Conservation (phyloP, 768 basidiomycete genomes). For the Tylopilus balloui region DNA sequence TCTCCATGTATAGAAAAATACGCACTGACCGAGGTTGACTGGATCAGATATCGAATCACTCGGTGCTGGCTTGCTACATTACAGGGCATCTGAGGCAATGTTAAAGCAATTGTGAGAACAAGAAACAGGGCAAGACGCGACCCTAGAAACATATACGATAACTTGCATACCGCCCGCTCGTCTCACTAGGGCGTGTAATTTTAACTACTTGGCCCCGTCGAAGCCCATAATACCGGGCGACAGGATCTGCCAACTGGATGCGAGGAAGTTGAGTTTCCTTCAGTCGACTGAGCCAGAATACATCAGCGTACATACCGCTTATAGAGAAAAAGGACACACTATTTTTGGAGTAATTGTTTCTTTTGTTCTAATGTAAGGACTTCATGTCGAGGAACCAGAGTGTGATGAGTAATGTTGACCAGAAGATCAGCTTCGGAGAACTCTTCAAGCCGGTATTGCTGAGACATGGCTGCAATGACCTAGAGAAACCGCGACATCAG, state of each 20-base stretch:
- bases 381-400: slow-evolving; percentile 90
- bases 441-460: slow-evolving; percentile 86
- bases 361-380: slow-evolving; percentile 85
- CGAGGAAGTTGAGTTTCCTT: slow-evolving; percentile 98
- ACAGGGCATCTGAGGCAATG: slow-evolving; percentile 10
- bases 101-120: slow-evolving; percentile 1
- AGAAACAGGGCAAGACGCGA: not conserved
- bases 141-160: slow-evolving; percentile 84
- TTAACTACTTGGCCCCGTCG: slow-evolving; percentile 96
- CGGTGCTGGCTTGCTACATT: slow-evolving; percentile 11
- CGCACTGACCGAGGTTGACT: slow-evolving; percentile 1
- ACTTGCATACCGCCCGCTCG: slow-evolving; percentile 88
- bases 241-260: slow-evolving; percentile 93
- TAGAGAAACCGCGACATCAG: slow-evolving; percentile 30
- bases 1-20: not conserved
- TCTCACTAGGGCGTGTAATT: slow-evolving; percentile 96
- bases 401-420: slow-evolving; percentile 96
- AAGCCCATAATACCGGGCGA: slow-evolving; percentile 97
- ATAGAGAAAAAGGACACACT: slow-evolving; percentile 55
- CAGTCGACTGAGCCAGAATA: slow-evolving; percentile 60
- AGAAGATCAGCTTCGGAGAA: slow-evolving; percentile 95
- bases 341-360: slow-evolving; percentile 79
- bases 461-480: slow-evolving; percentile 90
- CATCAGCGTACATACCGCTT: slow-evolving; percentile 7
- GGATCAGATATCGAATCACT: slow-evolving; percentile 4